A percentile compares a stretch with the other conserved stretches of the same genome.
Evolutionary conservation across 371 early-diverging fungal genomes (phyloP).

Genomic region (Synchytrium microbalum): DNA sequence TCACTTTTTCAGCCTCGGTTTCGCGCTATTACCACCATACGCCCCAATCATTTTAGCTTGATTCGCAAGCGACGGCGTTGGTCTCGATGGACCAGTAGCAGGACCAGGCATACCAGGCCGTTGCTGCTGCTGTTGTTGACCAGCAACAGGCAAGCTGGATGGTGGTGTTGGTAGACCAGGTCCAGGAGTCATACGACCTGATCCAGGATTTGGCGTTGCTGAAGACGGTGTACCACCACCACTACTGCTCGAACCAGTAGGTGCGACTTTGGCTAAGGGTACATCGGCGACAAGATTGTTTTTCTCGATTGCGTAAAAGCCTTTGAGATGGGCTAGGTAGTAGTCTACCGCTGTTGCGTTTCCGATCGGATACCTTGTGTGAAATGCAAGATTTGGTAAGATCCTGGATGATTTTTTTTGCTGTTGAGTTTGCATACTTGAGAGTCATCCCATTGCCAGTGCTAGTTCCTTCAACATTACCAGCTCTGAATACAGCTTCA

Average conservation of each 20-base stretch:
- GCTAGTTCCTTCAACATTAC: constrained; percentile 31
- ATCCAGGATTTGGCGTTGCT: background rate
- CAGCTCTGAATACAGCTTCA: constrained; percentile 35
- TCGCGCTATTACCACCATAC: too few species aligned
- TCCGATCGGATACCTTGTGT: constrained; percentile 26
- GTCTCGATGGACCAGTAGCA: background rate
- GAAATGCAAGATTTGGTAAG: background rate
- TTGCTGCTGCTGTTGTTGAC: too few species aligned
- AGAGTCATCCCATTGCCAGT: constrained; percentile 22
- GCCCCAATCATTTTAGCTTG: background rate
- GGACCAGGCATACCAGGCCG: background rate
- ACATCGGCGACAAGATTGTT: constrained; percentile 5
- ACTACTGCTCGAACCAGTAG: background rate
- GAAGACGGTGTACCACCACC: background rate
- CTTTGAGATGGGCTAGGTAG: constrained; percentile 28
- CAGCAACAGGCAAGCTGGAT: too few species aligned
- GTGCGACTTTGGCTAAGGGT: background rate
- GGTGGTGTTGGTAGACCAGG: too few species aligned
- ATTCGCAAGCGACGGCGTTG: background rate
- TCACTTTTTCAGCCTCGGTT: too few species aligned
- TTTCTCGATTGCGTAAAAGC: constrained; percentile 24
- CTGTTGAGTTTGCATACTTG: constrained; percentile 7
- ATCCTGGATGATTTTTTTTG: background rate
- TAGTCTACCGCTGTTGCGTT: constrained; percentile 32
- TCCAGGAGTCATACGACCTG: too few species aligned